Base-by-base conservation (phyloP, 352 stramenopile species). In the Hyaloperonospora brassicae region DNA sequence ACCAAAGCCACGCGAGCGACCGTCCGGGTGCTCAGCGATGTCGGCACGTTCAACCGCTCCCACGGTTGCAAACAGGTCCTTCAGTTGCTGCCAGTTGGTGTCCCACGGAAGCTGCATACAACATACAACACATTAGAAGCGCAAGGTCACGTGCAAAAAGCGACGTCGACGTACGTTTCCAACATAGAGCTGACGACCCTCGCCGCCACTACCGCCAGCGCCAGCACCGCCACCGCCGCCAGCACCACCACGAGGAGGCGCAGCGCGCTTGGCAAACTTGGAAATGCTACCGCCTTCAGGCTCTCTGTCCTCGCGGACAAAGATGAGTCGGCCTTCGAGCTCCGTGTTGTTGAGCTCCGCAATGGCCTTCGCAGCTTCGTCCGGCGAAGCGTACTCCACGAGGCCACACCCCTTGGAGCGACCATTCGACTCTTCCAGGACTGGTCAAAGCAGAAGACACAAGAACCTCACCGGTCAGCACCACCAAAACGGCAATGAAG, bases 281-380 rank as follows among this genome's bases (percentile, higher is more conserved):
- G 72, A 79, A 49, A 90, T 90, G 50, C 79, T 90, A 11, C 76
- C 78, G 17, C 66, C 69, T 7, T 91, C 76, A 0, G 74, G 67
- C 44, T 90, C 82, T 23, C 79, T 77, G 55, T 93, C 87, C 64
- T 96, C 86, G 2, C 84, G 86, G 17, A 96, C 85, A 41, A 92
- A 90, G 41, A 96, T 89, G 46, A 73, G 63, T 38, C 96, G 85
- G 5, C 93, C 93, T 51, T 93, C 89, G 2, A 98, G 70, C 50
- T 97, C 86, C 0, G 89, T 89, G 70, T 98, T 89, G 50, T 89
- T 96, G 5, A 98, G 73, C 52, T 75, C 85, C 5, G 67, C 59
- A 59, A 98, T 98, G 5, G 94, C 93, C 31, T 70, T 62, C 3
- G 77, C 61, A 5, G 95, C 95, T 31, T 92, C 89, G 22, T 96